Evolutionary conservation across 225 moss, liverwort and hornwort genomes (phyloP).

Genomic region (Physcomitrium patens): DNA sequence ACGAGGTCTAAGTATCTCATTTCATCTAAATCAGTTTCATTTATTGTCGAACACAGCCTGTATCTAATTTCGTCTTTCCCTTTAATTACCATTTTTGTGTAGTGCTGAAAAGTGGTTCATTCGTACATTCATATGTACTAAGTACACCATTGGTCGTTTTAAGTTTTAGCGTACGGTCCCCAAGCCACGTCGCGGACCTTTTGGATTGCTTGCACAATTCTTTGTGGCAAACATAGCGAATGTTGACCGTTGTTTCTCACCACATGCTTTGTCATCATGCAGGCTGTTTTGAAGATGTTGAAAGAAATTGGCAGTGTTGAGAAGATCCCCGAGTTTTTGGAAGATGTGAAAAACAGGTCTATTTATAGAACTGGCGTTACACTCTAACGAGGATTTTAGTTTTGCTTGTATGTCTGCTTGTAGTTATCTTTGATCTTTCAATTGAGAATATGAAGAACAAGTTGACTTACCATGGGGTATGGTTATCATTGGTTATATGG

Average conservation of each 20-base stretch:
- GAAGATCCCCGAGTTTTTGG: conserved; percentile 76
- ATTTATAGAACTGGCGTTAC: not conserved
- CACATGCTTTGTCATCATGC: conserved; percentile 24
- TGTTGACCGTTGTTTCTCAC: conserved; percentile 13
- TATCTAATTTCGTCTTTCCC: not conserved
- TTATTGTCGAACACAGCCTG: not conserved
- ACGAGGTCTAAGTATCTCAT: conserved; percentile 54
- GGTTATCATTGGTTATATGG: not conserved
- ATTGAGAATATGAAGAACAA: not conserved
- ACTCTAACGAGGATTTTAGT: not conserved
- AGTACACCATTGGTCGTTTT: not conserved
- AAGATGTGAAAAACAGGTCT: conserved; percentile 79
- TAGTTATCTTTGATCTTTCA: not conserved
- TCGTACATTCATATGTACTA: not conserved
- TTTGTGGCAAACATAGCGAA: not conserved
- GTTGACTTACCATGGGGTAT: not conserved
- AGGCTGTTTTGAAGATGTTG: conserved; percentile 92
- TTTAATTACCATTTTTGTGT: not conserved
- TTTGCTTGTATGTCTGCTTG: not conserved
- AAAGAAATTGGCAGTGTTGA: conserved; percentile 69
- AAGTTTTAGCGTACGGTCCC: not conserved
- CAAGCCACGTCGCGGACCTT: not conserved
- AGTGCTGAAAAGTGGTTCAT: not conserved
- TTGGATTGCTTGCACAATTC: too few species aligned
- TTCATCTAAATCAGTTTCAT: not conserved